A percentile compares a stretch with the other conserved stretches of the same genome.
Conservation (phyloP, 208 protist species). For the Entamoeba histolytica region DNA sequence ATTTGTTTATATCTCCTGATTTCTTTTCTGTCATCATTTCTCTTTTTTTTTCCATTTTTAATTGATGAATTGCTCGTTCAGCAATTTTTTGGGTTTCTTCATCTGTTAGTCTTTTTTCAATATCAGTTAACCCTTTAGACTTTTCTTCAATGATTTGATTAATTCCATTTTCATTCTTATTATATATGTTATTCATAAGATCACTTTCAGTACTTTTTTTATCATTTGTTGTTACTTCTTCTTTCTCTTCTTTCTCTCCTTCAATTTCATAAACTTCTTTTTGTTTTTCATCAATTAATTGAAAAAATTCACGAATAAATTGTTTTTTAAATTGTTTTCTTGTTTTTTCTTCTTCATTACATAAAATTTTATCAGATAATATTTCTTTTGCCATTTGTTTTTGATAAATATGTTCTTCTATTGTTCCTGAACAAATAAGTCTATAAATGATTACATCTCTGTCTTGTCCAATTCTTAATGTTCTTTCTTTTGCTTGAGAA, state of each 20-base stretch:
- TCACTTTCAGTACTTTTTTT: background rate
- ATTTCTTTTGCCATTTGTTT: slow-evolving; percentile 7
- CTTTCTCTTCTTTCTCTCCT: background rate
- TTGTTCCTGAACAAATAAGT: slow-evolving; percentile 77
- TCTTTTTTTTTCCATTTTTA: background rate
- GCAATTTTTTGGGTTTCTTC: background rate
- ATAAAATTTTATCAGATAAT: background rate
- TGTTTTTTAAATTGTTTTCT: background rate
- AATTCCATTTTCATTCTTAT: background rate
- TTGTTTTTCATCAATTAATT: background rate
- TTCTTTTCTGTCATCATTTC: background rate
- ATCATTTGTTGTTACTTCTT: background rate
- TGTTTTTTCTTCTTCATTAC: background rate
- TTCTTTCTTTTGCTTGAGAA: slow-evolving; percentile 55
- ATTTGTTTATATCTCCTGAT: background rate
- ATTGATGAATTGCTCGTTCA: background rate
- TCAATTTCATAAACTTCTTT: no score
- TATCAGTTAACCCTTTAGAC: background rate
- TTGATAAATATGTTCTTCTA: slow-evolving; percentile 92
- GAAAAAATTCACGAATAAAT: background rate
- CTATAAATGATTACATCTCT: slow-evolving; percentile 74
- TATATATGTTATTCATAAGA: background rate
- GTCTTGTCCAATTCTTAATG: slow-evolving; percentile 82
- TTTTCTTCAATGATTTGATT: background rate
- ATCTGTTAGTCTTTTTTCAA: background rate